phyloP scores from a whole-genome alignment of 2,329 filamentous ascomycete species.

The Colletotrichum musicola region DNA sequence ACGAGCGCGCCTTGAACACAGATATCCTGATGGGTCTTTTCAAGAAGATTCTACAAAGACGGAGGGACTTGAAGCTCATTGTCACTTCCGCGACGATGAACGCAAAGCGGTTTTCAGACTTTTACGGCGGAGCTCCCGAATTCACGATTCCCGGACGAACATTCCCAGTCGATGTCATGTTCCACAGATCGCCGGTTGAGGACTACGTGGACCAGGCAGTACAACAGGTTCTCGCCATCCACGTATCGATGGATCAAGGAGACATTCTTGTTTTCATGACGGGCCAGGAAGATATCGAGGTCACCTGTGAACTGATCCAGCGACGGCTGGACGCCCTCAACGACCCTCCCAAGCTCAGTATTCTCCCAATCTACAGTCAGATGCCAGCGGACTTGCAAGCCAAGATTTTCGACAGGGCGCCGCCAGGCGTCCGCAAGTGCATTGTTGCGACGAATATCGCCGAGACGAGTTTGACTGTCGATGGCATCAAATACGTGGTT shows the following conservation, averaged over 20 bases:
- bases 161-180: constrained; percentile 97
- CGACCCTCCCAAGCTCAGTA: constrained; percentile 93
- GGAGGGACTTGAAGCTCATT: constrained; percentile 93
- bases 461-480: constrained; percentile 96
- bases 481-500: constrained; percentile 99
- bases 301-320: constrained; percentile 91
- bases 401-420: constrained; percentile 94
- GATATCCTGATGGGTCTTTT: constrained; percentile 98
- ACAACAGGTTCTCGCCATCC: constrained; percentile 94
- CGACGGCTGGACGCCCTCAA: constrained; percentile 90
- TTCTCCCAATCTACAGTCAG: constrained; percentile 98
- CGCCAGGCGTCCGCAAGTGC: constrained; percentile 93
- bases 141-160: constrained; percentile 97
- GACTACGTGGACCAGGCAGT: constrained; percentile 98
- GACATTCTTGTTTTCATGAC: constrained; percentile 99
- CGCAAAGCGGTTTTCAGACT: constrained; percentile 92
- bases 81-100: constrained; percentile 99
- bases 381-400: constrained; percentile 98
- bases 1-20: constrained; percentile 95
- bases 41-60: constrained; percentile 93
- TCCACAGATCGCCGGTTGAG: constrained; percentile 92
- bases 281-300: constrained; percentile 97
- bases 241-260: constrained; percentile 91
- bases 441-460: constrained; percentile 99
- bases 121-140: constrained; percentile 95